Base-by-base conservation (phyloP, 257 asterid genomes). In the Verbascum thapsus region DNA sequence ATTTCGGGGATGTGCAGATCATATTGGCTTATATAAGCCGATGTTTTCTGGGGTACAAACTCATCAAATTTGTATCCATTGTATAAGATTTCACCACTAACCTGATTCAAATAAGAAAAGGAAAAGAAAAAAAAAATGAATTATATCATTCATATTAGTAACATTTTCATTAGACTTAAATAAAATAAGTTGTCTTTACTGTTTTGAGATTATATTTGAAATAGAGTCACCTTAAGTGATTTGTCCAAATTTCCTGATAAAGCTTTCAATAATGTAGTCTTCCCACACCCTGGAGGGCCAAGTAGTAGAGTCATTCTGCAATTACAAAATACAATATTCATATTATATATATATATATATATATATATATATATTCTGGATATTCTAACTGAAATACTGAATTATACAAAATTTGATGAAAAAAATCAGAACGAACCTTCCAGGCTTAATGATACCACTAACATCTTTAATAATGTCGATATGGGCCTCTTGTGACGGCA, bases 251-350 rank as follows among this genome's bases (percentile, higher is more conserved):
- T 82, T 67, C 94, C 94, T 13, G 90, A 85, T 42, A 85, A 77
- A 34, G 85, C 85, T 77, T 83, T 85, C 76, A 85, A 68, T 18
- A 85, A 55, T 65, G 94, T 73, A 53, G 87, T 83, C 69, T 85
- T 85, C 70, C 94, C 90, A 35, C 87, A 72, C 26, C 94, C 94
- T 16, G 90, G 94, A 70, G 94, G 94, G 42, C 87, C 94, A 45
- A 85, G 85, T 43, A 85, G 48, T 10, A 85, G 78, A 37, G 94
- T 83, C 68, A 83, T 58, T 62, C 94, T 83, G 87, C 63, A 69
- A 57, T 26, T 7, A 47, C 6, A 69, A 66, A 59, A 75, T 22
- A 32, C 19, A 0, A 26, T 13, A 7, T 15, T 13, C n/a, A 13
- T 20, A 50, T n/a, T 49, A 40, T 23, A 34, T 26, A 26, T 26